Conservation (phyloP, 2,329 filamentous ascomycete genomes). For the Nemania sp. region DNA sequence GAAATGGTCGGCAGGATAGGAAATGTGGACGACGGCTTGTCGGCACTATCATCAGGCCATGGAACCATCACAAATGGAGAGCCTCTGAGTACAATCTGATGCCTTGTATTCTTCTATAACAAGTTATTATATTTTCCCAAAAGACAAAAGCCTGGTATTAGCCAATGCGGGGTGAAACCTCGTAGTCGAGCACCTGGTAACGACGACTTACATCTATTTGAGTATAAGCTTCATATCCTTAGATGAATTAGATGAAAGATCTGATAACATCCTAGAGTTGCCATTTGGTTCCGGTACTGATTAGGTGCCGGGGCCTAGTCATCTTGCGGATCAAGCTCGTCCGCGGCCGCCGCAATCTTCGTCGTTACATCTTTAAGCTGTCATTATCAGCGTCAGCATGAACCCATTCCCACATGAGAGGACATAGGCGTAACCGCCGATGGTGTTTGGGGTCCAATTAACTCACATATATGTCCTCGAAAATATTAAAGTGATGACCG, state of each 20-base stretch:
- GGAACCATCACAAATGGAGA: neutral
- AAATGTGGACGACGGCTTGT: no score
- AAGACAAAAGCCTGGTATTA: neutral
- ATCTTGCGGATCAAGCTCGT: constrained; percentile 25
- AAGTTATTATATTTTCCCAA: neutral
- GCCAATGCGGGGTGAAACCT: neutral
- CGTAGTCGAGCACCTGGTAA: neutral
- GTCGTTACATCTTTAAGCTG: constrained; percentile 35
- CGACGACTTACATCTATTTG: neutral
- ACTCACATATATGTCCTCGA: constrained; percentile 39
- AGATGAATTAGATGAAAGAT: no score
- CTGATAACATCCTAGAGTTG: neutral
- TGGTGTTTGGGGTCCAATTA: neutral
- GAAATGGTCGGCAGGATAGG: no score
- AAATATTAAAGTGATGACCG: constrained; percentile 54
- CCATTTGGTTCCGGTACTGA: no score
- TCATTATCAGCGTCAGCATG: constrained; percentile 9
- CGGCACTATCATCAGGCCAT: no score
- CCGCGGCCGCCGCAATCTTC: constrained; percentile 37
- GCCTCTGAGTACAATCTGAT: neutral
- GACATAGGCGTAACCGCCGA: no score
- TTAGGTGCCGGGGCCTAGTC: constrained; percentile 12
- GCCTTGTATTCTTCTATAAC: neutral
- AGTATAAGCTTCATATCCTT: neutral
- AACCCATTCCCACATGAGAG: neutral